phyloP scores from a whole-genome alignment of 1,284 basidiomycete genomes.

The Ustilago shanxiensis region DNA sequence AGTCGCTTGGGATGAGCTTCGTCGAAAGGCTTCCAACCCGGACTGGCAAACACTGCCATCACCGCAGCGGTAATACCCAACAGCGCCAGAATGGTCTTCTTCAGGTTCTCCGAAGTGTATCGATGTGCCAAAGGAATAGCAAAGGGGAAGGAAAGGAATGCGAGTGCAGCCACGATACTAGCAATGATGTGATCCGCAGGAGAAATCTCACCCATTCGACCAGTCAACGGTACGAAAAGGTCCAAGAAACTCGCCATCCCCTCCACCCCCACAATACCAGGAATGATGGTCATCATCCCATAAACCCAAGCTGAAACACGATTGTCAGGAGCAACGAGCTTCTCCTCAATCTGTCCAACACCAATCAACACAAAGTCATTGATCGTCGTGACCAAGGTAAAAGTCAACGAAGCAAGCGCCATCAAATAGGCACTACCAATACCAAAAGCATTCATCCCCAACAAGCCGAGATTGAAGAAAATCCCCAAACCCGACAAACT shows the following conservation, averaged over 20 bases:
- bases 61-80: conserved; percentile 73
- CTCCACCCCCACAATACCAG: conserved; percentile 79
- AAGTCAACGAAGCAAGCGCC: conserved; percentile 75
- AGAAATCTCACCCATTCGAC: conserved; percentile 71
- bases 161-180: conserved; percentile 73
- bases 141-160: conserved; percentile 76
- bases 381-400: conserved; percentile 66
- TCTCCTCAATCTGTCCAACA: conserved; percentile 50
- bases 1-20: conserved; percentile 87
- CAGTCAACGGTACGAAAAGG: conserved; percentile 90
- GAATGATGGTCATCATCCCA: conserved; percentile 71
- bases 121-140: conserved; percentile 79
- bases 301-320: conserved; percentile 62
- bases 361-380: conserved; percentile 67
- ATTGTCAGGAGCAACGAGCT: conserved; percentile 52
- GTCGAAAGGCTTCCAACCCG: conserved; percentile 79
- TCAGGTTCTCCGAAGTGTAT: conserved; percentile 72
- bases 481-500: conserved; percentile 53
- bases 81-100: conserved; percentile 73
- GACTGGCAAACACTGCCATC: conserved; percentile 76
- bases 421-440: conserved; percentile 80
- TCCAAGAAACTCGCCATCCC: conserved; percentile 79
- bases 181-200: conserved; percentile 90
- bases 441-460: conserved; percentile 74
- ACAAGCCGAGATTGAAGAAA: conserved; percentile 55